Conservation (phyloP, 2,329 filamentous ascomycete species). For the Harringtonia lauricola region DNA sequence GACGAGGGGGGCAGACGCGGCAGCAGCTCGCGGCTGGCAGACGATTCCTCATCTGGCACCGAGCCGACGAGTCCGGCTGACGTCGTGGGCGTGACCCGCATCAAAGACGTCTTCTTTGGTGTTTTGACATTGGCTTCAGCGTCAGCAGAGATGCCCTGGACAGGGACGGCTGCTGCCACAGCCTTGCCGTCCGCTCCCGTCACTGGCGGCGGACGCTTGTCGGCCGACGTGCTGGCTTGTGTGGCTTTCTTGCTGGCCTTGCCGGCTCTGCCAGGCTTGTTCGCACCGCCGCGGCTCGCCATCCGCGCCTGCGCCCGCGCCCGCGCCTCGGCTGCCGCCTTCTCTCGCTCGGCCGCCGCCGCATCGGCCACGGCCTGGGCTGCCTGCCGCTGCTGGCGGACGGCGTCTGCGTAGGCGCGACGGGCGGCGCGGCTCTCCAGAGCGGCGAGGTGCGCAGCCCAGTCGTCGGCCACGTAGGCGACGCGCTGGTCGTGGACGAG, state of each 20-base stretch:
- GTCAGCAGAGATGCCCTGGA: no score
- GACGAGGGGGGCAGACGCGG: not conserved
- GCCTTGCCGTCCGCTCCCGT: no score
- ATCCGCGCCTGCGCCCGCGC: not conserved
- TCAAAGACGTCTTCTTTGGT: not conserved
- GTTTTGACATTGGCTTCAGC: not conserved
- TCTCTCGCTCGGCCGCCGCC: slow-evolving; percentile 21
- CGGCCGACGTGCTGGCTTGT: no score
- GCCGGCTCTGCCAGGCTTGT: no score
- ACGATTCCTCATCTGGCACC: not conserved
- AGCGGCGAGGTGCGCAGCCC: slow-evolving; percentile 53
- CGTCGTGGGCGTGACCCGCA: slow-evolving; percentile 27
- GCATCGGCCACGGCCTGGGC: slow-evolving; percentile 27
- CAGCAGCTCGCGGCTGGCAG: not conserved
- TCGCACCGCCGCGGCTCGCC: no score
- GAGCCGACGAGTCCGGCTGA: slow-evolving; percentile 21
- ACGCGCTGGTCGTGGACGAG: slow-evolving; percentile 68
- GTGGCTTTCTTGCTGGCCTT: no score
- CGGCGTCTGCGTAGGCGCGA: slow-evolving; percentile 52
- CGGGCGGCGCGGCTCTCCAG: slow-evolving; percentile 49
- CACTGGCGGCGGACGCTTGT: no score
- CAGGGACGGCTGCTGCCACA: no score
- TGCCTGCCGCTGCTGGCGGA: slow-evolving; percentile 28
- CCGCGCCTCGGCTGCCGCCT: slow-evolving; percentile 9
- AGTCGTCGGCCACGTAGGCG: slow-evolving; percentile 78